A percentile compares a stretch with the other conserved stretches of the same genome.
Evolutionary conservation across 2,329 filamentous ascomycete species (phyloP).

Genomic region (Arthrinium puccinioides): DNA sequence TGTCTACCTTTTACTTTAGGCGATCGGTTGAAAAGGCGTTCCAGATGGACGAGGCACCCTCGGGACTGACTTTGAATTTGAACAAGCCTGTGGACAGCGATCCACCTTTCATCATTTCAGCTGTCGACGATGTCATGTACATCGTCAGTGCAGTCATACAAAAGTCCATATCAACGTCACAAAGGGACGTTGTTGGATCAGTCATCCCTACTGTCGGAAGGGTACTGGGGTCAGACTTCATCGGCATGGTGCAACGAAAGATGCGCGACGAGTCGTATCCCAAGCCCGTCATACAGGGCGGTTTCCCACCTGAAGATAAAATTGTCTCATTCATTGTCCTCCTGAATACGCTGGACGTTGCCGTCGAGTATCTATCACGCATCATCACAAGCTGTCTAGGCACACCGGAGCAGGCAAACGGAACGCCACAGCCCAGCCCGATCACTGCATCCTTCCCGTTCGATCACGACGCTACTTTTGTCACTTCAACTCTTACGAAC

Average conservation of each 20-base stretch:
- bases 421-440: conserved; percentile 28
- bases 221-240: conserved; percentile 81
- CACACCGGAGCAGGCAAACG: conserved; percentile 27
- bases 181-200: conserved; percentile 67
- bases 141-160: conserved; percentile 91
- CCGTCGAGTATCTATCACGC: conserved; percentile 81
- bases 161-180: conserved; percentile 78
- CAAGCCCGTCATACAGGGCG: conserved; percentile 68
- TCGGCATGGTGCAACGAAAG: conserved; percentile 94
- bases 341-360: conserved; percentile 91
- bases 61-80: conserved; percentile 69
- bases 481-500: conserved; percentile 58
- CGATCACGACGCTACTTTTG: conserved; percentile 63
- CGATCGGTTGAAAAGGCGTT: conserved; percentile 96
- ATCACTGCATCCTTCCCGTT: conserved; percentile 71
- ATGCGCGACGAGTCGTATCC: conserved; percentile 97
- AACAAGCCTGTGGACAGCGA: conserved; percentile 66
- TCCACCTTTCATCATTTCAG: conserved; percentile 85
- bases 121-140: conserved; percentile 98
- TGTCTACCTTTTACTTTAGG: conserved; percentile 96
- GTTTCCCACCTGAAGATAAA: conserved; percentile 78
- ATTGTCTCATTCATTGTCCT: conserved; percentile 86
- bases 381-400: conserved; percentile 68
- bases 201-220: conserved; percentile 73
- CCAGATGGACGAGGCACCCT: conserved; percentile 84